Evolutionary conservation across 2,329 filamentous ascomycete species (phyloP).

Genomic region (Neonectria coccinea): DNA sequence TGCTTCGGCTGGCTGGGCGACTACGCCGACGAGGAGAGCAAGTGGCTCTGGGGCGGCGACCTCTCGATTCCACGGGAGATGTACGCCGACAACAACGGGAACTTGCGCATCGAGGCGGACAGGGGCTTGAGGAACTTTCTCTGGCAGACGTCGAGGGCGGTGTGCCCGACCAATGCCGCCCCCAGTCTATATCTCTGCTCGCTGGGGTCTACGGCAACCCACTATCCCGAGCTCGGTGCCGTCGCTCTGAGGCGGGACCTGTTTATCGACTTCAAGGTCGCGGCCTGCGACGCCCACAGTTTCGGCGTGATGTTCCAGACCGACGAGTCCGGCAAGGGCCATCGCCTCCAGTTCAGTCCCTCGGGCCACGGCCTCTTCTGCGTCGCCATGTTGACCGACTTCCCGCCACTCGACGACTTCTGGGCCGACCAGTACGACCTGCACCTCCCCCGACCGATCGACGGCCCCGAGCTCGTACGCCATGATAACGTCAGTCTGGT

Average conservation of each 20-base stretch:
- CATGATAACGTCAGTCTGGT: slow-evolving; percentile 47
- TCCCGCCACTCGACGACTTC: slow-evolving; percentile 52
- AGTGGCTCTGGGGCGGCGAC: slow-evolving; percentile 55
- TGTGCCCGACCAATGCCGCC: slow-evolving; percentile 39
- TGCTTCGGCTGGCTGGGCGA: slow-evolving; percentile 53
- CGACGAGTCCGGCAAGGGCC: slow-evolving; percentile 44
- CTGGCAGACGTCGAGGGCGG: slow-evolving; percentile 30
- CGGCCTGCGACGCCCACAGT: slow-evolving; percentile 43
- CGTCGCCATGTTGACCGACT: slow-evolving; percentile 47
- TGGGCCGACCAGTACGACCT: slow-evolving; percentile 53
- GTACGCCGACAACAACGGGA: slow-evolving; percentile 43
- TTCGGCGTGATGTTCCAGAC: slow-evolving; percentile 48
- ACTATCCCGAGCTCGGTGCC: slow-evolving; percentile 40
- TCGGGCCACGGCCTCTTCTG: slow-evolving; percentile 40
- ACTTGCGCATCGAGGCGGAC: slow-evolving; percentile 43
- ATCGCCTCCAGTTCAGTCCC: slow-evolving; percentile 43
- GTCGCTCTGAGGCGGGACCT: slow-evolving; percentile 36
- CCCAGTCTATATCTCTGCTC: slow-evolving; percentile 44
- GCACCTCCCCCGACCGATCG: slow-evolving; percentile 48
- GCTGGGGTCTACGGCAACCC: slow-evolving; percentile 41
- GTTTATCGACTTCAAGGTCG: slow-evolving; percentile 42
- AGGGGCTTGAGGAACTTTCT: slow-evolving; percentile 40
- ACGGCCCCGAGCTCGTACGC: slow-evolving; percentile 51
- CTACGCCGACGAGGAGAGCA: slow-evolving; percentile 48
- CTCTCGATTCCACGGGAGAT: slow-evolving; percentile 49